Base-by-base conservation (phyloP, 1,139 yeast species). In the Casaregolazyma lundiana region DNA sequence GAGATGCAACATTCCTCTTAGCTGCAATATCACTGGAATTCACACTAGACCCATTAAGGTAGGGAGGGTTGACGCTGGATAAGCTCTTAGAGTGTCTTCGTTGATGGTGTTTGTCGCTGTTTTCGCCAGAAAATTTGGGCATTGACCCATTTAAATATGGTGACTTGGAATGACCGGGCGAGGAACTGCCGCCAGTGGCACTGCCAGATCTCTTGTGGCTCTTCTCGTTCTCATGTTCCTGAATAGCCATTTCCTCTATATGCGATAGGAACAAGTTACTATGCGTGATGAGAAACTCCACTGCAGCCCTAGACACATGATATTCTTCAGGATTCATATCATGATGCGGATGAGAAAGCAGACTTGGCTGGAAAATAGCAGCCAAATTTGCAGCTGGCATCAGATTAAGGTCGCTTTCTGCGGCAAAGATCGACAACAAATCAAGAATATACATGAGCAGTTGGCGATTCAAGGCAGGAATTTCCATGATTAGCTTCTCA, bases 341-440 rank as follows among this genome's bases (percentile, higher is more conserved):
- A 64, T 92, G 97, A 56, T 75, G 77, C 5, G 97, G 96, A 63
- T 92, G 97, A 2, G 95, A 85, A 43, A 94, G 71, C 15, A 94
- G 80, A 17, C 96, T 85, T 2, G 98, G 98, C 67, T 92, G 98
- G 69, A 94, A 92, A 51, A 92, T 87, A 1, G 97, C 96, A 0
- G 97, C 96, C 55, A 92, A 71, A 62, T 94, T 92, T 56, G 92
- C 78, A 2, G 96, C 87, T 2, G 96, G 82, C 99, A 92, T 92
- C 56, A 88, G 72, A 63, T 90, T 92, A 50, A 78, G 79, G 41
- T 77, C 79, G 7, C 92, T 75, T 59, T 85, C 83, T 51, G 85
- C 80, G 44, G 90, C 87, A 55, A 92, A 95, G 71, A 89, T 78
- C 8, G 95, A 85, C 50, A 92, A 71, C 55, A 94, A 71, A 66